Evolutionary conservation across 2,329 filamentous ascomycete genomes (phyloP).

Genomic region (Pseudonectria buxi): DNA sequence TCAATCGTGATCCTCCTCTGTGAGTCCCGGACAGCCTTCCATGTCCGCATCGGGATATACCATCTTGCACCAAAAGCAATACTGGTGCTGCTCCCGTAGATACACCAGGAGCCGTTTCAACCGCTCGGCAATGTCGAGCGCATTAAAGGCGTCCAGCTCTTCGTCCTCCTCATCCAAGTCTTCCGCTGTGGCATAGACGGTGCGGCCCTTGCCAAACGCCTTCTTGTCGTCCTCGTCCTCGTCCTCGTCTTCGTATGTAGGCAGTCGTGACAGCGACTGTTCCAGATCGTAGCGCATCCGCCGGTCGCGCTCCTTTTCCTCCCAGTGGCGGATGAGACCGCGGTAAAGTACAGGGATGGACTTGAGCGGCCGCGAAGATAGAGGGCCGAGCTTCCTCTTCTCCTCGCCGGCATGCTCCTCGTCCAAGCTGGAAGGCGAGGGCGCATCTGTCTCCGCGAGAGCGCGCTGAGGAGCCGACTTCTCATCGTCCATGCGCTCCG

Average conservation of each 20-base stretch:
- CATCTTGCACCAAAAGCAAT: constrained; percentile 97
- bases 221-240: constrained; percentile 66
- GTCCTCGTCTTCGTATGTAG: constrained; percentile 61
- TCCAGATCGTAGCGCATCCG: constrained; percentile 60
- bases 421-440: constrained; percentile 9
- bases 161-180: constrained; percentile 71
- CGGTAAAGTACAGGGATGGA: constrained; percentile 75
- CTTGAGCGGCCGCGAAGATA: constrained; percentile 47
- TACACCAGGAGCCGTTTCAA: constrained; percentile 60
- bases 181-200: constrained; percentile 53
- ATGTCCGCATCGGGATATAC: constrained; percentile 65
- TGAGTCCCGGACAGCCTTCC: constrained; percentile 83
- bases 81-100: constrained; percentile 64
- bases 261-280: constrained; percentile 55
- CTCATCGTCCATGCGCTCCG: constrained; percentile 67
- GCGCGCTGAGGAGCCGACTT: constrained; percentile 11
- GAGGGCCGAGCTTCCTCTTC: constrained; percentile 29
- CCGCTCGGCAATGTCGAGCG: constrained; percentile 58
- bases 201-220: constrained; percentile 55
- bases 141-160: constrained; percentile 75
- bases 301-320: constrained; percentile 62
- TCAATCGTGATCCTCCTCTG: constrained; percentile 72
- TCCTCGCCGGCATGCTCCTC: constrained; percentile 8
- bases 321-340: constrained; percentile 61
- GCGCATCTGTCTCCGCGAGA: constrained; percentile 10